Evolutionary conservation across 768 basidiomycete genomes (phyloP).

Genomic region (Wakefieldia striispora): DNA sequence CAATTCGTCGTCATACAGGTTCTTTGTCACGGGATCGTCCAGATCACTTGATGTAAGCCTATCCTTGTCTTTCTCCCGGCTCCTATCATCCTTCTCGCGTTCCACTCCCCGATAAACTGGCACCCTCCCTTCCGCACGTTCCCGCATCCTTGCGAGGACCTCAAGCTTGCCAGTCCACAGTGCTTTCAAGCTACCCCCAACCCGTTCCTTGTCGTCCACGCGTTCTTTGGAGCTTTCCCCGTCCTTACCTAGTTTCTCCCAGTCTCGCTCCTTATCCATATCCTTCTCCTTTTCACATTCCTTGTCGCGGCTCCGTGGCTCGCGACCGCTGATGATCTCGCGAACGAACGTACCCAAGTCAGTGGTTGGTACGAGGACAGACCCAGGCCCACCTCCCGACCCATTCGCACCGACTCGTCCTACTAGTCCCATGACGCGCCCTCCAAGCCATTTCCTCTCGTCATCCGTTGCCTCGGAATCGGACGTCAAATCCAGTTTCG

Average conservation of each 20-base stretch:
- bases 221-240: constrained; percentile 33
- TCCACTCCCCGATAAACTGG: constrained; percentile 13
- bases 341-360: constrained; percentile 55
- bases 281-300: constrained; percentile 37
- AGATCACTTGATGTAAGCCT: constrained; percentile 30
- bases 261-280: constrained; percentile 33
- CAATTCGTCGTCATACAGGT: constrained; percentile 30
- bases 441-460: constrained; percentile 30
- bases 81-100: constrained; percentile 29
- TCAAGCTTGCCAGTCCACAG: constrained; percentile 35
- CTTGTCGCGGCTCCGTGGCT: constrained; percentile 17
- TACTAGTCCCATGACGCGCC: constrained; percentile 39
- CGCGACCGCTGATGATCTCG: constrained; percentile 36
- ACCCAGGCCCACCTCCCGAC: constrained; percentile 32
- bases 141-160: constrained; percentile 26
- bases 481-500: constrained; percentile 47
- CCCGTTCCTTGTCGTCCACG: constrained; percentile 34
- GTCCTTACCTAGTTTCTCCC: constrained; percentile 36
- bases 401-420: constrained; percentile 34
- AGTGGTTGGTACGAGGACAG: constrained; percentile 44
- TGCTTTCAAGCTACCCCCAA: constrained; percentile 32
- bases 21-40: constrained; percentile 26
- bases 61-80: constrained; percentile 29
- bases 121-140: constrained; percentile 25
- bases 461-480: constrained; percentile 33